These are phyloP conservation scores for Cyclanthera cordifolia DNA, from an alignment of 306 rosid genomes.

Conservation along the genomic window DNA sequence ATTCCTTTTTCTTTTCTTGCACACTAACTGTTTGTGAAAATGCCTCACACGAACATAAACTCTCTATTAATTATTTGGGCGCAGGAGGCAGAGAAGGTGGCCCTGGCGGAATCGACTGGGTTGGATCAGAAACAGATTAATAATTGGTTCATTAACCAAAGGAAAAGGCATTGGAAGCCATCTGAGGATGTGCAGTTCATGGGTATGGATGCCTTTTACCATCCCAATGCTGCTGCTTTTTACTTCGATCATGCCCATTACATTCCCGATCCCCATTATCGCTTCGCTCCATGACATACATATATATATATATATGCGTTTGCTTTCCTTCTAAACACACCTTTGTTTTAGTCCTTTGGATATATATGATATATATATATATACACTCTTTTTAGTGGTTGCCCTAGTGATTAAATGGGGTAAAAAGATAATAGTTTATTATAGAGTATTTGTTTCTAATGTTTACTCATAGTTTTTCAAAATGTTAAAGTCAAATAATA, in stretches of 20 bases:
- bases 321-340: background rate
- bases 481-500: background rate
- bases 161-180: conserved; percentile 98
- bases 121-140: conserved; percentile 37
- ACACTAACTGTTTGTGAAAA: background rate
- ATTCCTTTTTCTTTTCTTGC: background rate
- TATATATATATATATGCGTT: no score
- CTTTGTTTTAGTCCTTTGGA: background rate
- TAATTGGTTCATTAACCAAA: conserved; percentile 92
- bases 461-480: background rate
- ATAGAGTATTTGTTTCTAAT: background rate
- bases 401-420: background rate
- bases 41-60: background rate
- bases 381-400: background rate
- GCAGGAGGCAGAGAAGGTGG: conserved; percentile 92
- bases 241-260: conserved; percentile 63
- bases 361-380: no score
- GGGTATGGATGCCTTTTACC: conserved; percentile 93
- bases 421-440: background rate
- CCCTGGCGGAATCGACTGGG: conserved; percentile 89
- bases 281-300: conserved; percentile 69
- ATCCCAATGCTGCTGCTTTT: conserved; percentile 44
- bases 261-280: conserved; percentile 61
- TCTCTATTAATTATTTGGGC: no score
- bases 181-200: conserved; percentile 94